Percentiles rank a stretch among this genome's conserved stretches.
Evolutionary conservation across 371 early-diverging fungal genomes (phyloP).

Genomic region (Nosema muscidifuracis): DNA sequence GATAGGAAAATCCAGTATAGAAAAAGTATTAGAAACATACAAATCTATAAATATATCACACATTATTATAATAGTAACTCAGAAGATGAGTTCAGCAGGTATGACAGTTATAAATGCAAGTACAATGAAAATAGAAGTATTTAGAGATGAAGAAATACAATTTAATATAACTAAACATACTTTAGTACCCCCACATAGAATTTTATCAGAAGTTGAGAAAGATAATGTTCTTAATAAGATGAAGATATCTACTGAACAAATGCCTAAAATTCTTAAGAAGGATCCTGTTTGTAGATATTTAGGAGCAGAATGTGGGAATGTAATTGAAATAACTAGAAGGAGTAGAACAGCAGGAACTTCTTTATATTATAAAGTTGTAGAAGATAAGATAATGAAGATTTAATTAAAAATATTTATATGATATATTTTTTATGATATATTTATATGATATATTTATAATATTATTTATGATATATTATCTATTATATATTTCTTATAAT

Average conservation of each 20-base stretch:
- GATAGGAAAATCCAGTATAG: constrained; percentile 55
- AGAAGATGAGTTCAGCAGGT: constrained; percentile 44
- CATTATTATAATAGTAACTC: constrained; percentile 54
- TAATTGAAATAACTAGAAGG: constrained; percentile 85
- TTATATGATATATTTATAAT: too few species aligned
- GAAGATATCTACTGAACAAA: constrained; percentile 82
- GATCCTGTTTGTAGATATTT: constrained; percentile 94
- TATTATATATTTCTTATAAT: too few species aligned
- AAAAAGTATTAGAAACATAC: constrained; percentile 47
- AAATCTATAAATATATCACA: constrained; percentile 51
- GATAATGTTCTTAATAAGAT: constrained; percentile 74
- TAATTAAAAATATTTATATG: too few species aligned
- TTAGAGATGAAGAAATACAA: constrained; percentile 82
- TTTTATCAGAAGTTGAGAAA: constrained; percentile 80
- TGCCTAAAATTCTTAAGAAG: constrained; percentile 78
- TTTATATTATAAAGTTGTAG: constrained; percentile 74
- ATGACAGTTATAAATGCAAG: constrained; percentile 53
- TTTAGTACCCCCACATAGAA: constrained; percentile 85
- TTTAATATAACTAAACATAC: constrained; percentile 94
- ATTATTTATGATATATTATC: too few species aligned
- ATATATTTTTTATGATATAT: too few species aligned
- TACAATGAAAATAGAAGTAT: constrained; percentile 78
- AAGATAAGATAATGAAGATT: constrained; percentile 23
- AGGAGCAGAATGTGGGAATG: constrained; percentile 85
- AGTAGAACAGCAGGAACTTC: constrained; percentile 92